phyloP scores from a whole-genome alignment of 129 eudicot species.

The Heracleum sosnowskyi region DNA sequence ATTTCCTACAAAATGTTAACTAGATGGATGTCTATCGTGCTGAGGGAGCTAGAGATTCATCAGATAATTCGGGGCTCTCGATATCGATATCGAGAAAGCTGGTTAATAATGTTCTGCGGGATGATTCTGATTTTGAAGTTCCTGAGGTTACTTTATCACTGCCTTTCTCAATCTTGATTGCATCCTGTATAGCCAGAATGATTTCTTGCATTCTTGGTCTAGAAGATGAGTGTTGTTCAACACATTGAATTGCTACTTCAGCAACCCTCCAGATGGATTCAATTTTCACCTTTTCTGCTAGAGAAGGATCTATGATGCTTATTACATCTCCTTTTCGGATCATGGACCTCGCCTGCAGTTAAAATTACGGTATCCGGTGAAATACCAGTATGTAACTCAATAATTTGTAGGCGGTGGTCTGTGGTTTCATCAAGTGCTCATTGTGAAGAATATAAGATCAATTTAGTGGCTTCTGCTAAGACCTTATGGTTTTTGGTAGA shows the following conservation, averaged over 20 bases:
- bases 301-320: conserved; percentile 74
- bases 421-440: not conserved
- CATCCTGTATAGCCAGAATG: conserved; percentile 80
- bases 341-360: conserved; percentile 81
- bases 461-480: not conserved
- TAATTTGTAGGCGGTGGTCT: not conserved
- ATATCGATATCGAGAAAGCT: conserved; percentile 78
- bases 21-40: conserved; percentile 43
- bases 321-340: conserved; percentile 84
- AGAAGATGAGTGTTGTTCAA: conserved; percentile 59
- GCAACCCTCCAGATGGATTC: conserved; percentile 98
- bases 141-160: conserved; percentile 54
- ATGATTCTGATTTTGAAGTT: conserved; percentile 62
- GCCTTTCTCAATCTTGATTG: conserved; percentile 81
- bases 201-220: conserved; percentile 96
- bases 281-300: conserved; percentile 52
- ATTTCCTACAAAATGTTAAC: not conserved
- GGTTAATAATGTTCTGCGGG: conserved; percentile 78
- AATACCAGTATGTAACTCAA: not conserved
- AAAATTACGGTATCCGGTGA: not conserved
- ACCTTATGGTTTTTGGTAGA: not conserved
- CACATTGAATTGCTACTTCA: conserved; percentile 95
- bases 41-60: conserved; percentile 59
- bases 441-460: not conserved
- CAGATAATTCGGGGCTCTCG: conserved; percentile 84